Conservation (phyloP, 371 early-diverging fungal species). For the Mortierella sp. region DNA sequence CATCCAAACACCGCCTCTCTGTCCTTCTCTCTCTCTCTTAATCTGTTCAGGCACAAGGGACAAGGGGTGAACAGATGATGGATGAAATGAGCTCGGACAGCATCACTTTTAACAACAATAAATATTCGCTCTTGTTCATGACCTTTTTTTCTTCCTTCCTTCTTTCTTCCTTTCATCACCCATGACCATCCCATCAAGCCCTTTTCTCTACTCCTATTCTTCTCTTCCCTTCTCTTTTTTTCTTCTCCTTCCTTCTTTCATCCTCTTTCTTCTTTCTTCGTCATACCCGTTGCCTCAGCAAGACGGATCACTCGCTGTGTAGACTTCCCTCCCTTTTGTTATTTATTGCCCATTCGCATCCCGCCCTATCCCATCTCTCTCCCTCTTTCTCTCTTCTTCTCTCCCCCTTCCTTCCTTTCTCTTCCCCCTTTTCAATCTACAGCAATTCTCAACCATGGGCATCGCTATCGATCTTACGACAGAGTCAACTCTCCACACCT, state of each 20-base stretch:
- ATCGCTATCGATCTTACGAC: slow-evolving; percentile 29
- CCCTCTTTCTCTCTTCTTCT: neutral
- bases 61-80: neutral
- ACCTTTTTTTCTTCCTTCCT: neutral
- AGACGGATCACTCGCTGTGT: slow-evolving; percentile 1
- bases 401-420: neutral
- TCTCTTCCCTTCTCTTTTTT: neutral
- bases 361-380: neutral
- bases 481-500: neutral
- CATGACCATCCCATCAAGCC: slow-evolving; percentile 1
- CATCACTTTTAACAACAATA: neutral
- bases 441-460: slow-evolving; percentile 3
- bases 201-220: neutral
- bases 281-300: too few relatives aligned
- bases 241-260: neutral
- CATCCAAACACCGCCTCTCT: neutral
- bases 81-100: neutral
- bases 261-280: slow-evolving; percentile 7
- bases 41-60: slow-evolving; percentile 7
- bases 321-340: neutral
- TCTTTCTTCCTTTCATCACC: neutral
- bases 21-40: neutral
- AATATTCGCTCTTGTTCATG: neutral
- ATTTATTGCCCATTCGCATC: neutral
- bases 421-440: neutral